Base-by-base conservation (phyloP, 108 stramenopile genomes). In the Conticribra weissflogii region DNA sequence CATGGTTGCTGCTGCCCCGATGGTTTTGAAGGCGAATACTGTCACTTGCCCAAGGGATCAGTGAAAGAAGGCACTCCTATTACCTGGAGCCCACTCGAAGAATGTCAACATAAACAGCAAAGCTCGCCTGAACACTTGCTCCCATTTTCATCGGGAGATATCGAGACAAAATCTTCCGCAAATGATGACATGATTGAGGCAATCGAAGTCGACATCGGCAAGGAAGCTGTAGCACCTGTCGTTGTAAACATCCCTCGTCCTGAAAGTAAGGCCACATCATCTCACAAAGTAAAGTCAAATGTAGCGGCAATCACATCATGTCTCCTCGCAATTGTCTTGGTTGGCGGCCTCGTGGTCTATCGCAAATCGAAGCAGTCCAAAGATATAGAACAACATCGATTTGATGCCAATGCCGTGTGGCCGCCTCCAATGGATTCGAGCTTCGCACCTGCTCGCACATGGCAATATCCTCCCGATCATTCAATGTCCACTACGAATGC, bases 1-100 rank as follows among this genome's bases (percentile, higher is more conserved):
- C 76, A 77, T 31, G 76, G 76, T 3, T 77, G 76, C 32, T 77
- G 76, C 29, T 77, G 76, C 46, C 76, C 76, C 2, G 63, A 63
- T 24, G 76, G 76, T 9, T 77, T 64, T 60, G 76, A 69, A 52
- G 76, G 76, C 14, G 68, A 77, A 56, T 64, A 57, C 50, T 77
- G 76, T 27, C 76, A 77, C 16, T 56, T 69, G 32, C 76, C 67
- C 12, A 36, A n/a, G 17, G 76, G 76, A 2, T 55, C 76, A 4
- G 0, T 69, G 55, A 58, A 77, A 25, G 68, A 69, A 22, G 56
- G 62, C 30, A 56, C 49, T 23, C 8, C 62, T 19, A 34, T 69
- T 34, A 69, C 54, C 12, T 77, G 76, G 63, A 77, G 68, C 56
- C 30, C 67, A 18, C 29, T 69, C 45, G 53, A 49, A 19, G 68